Evolutionary conservation across 306 rosid species (phyloP), one percentile per base, ranked within the genome.

Genomic region (Betula pendula): DNA sequence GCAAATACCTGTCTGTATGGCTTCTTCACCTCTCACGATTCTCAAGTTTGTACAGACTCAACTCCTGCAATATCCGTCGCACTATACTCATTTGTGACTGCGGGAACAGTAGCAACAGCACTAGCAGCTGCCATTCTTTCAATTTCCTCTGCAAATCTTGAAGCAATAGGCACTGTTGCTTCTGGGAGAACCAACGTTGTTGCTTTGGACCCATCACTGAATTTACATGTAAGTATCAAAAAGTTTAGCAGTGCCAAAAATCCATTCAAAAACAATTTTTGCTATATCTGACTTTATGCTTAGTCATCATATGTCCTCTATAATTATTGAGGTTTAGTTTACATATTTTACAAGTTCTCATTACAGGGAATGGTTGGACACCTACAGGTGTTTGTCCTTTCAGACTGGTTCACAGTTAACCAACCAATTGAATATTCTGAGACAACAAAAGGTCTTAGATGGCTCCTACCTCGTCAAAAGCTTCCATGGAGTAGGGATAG

Each of bases 291-390:
- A 38, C 6, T 38, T 38, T 4, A 38, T 38, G 42, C 42, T 38
- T 38, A 38, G 42, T 38, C 42, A 38, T 5, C 8, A 38, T 1
- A 38, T 6, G 42, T 5, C 42, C 7, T 38, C 42, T 38, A 5
- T 38, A 38, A 38, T 6, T 8, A 38, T 38, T 38, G 42, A 38
- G 42, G 42, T 38, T 38, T 8, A 38, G 75, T 49, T 72, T 49
- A 42, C 71, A 44, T 74, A 72, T 86, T 74, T 68, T 22, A 33
- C 19, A 25, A 52, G 31, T 56, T 62, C 79, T 35, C 75, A 63
- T 67, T 42, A 50, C 81, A 90, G 96, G 92, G 92, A 73, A 71
- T 90, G 88, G 43, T 88, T 62, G 91, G 96, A 65, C 91, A 88
- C 71, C 80, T 90, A 50, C 96, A 90, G 75, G 82, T 85, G 82